phyloP scores from a whole-genome alignment of 805 yeast genomes.

The Suhomyces sp. region DNA sequence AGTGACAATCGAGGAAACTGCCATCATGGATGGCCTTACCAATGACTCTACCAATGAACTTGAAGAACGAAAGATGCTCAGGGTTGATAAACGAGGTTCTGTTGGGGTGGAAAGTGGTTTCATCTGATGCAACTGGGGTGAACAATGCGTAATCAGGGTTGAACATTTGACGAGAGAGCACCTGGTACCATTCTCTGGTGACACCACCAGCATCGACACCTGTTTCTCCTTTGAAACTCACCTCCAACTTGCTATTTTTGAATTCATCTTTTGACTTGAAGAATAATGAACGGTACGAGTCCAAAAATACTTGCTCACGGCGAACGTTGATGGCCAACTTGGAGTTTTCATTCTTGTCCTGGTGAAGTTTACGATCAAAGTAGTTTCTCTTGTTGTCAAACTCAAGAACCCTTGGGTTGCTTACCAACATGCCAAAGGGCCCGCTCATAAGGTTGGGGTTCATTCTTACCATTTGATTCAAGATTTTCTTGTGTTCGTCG shows the following conservation, averaged over 20 bases:
- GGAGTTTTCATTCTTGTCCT: conserved; percentile 40
- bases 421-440: conserved; percentile 84
- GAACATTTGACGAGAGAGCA: conserved; percentile 89
- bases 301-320: conserved; percentile 88
- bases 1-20: conserved; percentile 87
- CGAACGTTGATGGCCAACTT: conserved; percentile 67
- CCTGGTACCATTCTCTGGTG: conserved; percentile 97
- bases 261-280: conserved; percentile 75
- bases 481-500: conserved; percentile 78
- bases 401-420: conserved; percentile 85
- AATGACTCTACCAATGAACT: conserved; percentile 88
- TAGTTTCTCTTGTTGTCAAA: conserved; percentile 90
- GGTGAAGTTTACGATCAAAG: conserved; percentile 72
- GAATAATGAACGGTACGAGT: conserved; percentile 79
- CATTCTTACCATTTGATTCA: conserved; percentile 87
- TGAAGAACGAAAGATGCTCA: conserved; percentile 88
- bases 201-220: conserved; percentile 99
- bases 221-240: conserved; percentile 86
- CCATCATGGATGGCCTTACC: conserved; percentile 92
- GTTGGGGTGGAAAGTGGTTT: conserved; percentile 93
- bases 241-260: conserved; percentile 67
- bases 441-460: conserved; percentile 95
- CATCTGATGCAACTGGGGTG: conserved; percentile 86
- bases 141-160: conserved; percentile 93
- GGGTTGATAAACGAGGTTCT: conserved; percentile 90